Conservation (phyloP, 768 basidiomycete species). For the Hemileccinum impolitum region DNA sequence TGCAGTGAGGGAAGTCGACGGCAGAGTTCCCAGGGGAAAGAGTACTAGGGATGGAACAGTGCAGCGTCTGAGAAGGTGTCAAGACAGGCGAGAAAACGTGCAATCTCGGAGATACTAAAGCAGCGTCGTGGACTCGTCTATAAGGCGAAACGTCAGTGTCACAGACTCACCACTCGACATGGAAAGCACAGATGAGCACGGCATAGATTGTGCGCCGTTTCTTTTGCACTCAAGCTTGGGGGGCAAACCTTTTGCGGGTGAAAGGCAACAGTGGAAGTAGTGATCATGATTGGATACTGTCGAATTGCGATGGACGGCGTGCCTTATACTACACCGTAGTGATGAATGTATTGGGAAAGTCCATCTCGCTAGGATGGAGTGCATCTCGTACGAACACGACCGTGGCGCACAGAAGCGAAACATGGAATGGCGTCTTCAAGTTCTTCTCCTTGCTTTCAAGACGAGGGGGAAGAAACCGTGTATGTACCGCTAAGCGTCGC, state of each 20-base stretch:
- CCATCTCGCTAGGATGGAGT: too few species aligned
- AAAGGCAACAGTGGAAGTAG: constrained; percentile 26
- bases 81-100: constrained; percentile 31
- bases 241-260: constrained; percentile 21
- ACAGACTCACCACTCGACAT: too few species aligned
- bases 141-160: not conserved
- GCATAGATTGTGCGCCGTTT: constrained; percentile 21
- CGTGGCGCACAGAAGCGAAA: too few species aligned
- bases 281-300: constrained; percentile 34
- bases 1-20: constrained; percentile 38
- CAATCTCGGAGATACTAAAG: constrained; percentile 26
- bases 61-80: constrained; percentile 32
- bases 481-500: too few species aligned
- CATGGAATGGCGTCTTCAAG: too few species aligned
- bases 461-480: too few species aligned
- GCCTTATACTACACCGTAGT: too few species aligned
- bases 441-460: too few species aligned
- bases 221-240: constrained; percentile 26
- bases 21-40: constrained; percentile 33
- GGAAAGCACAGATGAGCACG: not conserved
- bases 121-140: constrained; percentile 30
- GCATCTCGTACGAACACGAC: too few species aligned
- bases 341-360: too few species aligned
- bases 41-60: constrained; percentile 35
- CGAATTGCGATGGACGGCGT: too few species aligned